These are phyloP conservation scores for Secale cereale DNA, from an alignment of 176 grass and related monocot genomes.

Conservation along the genomic window DNA sequence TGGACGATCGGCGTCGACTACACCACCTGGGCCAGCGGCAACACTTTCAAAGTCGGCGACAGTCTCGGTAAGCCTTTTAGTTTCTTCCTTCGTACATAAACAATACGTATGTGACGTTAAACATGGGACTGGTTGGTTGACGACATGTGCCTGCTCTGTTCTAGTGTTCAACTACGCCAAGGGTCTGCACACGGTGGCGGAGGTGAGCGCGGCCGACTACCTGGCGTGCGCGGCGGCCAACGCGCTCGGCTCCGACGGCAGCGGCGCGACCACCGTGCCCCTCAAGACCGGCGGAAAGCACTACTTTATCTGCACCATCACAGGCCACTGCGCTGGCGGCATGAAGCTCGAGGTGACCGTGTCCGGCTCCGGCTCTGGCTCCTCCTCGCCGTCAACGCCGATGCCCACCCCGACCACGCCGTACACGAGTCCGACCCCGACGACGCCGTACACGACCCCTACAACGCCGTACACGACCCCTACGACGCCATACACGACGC, in stretches of 20 bases:
- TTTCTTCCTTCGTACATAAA: too few species aligned
- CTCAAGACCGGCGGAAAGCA: conserved; percentile 67
- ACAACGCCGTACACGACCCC: conserved; percentile 11
- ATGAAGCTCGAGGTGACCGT: conserved; percentile 83
- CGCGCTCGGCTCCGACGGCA: conserved; percentile 51
- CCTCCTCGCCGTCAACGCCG: conserved; percentile 28
- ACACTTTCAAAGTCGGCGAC: conserved; percentile 55
- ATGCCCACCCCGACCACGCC: conserved; percentile 21
- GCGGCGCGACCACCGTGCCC: conserved; percentile 50
- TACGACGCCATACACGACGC: conserved; percentile 10
- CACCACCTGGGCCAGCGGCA: conserved; percentile 56
- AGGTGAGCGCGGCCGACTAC: conserved; percentile 71
- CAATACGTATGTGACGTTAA: not conserved
- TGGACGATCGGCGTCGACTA: conserved; percentile 73
- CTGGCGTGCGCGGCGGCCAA: conserved; percentile 58
- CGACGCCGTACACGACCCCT: conserved; percentile 11
- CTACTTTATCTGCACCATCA: conserved; percentile 72
- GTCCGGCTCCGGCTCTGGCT: conserved; percentile 17
- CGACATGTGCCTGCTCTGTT: not conserved
- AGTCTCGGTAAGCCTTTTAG: conserved; percentile 43
- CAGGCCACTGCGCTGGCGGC: conserved; percentile 66
- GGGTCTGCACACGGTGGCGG: conserved; percentile 55
- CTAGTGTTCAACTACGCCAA: conserved; percentile 68
- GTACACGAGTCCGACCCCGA: conserved; percentile 19
- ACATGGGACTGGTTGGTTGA: not conserved